phyloP scores from a whole-genome alignment of 2,329 filamentous ascomycete genomes.

The Berkeleyomyces rouxiae region DNA sequence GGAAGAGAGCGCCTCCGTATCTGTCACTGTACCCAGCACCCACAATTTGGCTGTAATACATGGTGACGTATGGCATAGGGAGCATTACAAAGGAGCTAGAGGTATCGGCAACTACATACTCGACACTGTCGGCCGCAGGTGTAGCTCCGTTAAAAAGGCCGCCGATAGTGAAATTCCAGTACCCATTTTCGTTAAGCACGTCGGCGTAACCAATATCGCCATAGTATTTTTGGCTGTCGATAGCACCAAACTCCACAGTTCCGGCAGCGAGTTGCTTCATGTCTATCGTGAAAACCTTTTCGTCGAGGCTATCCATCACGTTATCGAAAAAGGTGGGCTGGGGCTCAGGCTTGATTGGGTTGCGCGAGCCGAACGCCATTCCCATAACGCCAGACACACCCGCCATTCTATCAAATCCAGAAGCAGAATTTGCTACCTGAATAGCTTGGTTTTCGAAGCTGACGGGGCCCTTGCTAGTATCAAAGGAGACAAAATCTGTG shows the following conservation, averaged over 20 bases:
- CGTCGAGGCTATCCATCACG: not conserved
- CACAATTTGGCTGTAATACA: slow-evolving; percentile 31
- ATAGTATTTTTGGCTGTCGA: slow-evolving; percentile 46
- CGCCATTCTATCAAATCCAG: slow-evolving; percentile 21
- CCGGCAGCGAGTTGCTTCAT: slow-evolving; percentile 44
- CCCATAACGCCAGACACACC: too few species aligned
- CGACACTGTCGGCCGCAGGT: not conserved
- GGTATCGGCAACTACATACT: slow-evolving; percentile 31
- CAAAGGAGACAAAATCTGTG: slow-evolving; percentile 27
- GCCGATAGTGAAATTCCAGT: slow-evolving; percentile 28
- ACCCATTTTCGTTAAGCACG: slow-evolving; percentile 40
- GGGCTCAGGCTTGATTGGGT: slow-evolving; percentile 25
- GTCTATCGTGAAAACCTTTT: slow-evolving; percentile 43
- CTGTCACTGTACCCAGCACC: slow-evolving; percentile 26
- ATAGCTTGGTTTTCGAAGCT: slow-evolving; percentile 26
- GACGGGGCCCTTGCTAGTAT: slow-evolving; percentile 19
- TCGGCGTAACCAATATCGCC: slow-evolving; percentile 45
- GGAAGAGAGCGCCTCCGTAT: slow-evolving; percentile 30
- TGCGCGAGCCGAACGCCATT: slow-evolving; percentile 20
- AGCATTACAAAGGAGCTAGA: slow-evolving; percentile 49
- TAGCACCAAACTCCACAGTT: slow-evolving; percentile 57
- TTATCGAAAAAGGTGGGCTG: slow-evolving; percentile 30
- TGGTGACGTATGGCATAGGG: slow-evolving; percentile 32
- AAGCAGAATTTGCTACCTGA: slow-evolving; percentile 24
- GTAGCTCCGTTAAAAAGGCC: slow-evolving; percentile 26